Percentiles rank a stretch among this genome's conserved stretches.
These are phyloP conservation scores for Didymella glomerata DNA, from an alignment of 2,329 filamentous ascomycete species.

Conservation along the genomic window DNA sequence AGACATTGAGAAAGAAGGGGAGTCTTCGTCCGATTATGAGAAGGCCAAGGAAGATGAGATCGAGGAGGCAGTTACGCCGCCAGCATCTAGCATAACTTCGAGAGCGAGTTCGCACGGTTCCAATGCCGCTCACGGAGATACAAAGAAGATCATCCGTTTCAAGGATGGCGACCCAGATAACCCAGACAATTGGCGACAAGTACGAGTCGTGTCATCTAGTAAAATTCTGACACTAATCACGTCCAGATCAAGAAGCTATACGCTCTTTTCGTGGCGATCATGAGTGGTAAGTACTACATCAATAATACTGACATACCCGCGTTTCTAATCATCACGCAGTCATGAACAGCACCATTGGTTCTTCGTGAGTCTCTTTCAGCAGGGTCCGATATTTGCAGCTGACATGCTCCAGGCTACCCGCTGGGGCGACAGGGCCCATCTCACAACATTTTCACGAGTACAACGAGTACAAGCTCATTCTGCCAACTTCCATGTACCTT, in stretches of 20 bases:
- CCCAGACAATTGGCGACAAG: slow-evolving; percentile 55
- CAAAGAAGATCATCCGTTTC: slow-evolving; percentile 50
- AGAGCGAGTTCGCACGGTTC: slow-evolving; percentile 22
- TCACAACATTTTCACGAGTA: slow-evolving; percentile 65
- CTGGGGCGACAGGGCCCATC: slow-evolving; percentile 69
- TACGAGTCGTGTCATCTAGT: slow-evolving; percentile 12
- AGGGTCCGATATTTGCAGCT: neutral
- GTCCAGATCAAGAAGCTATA: slow-evolving; percentile 64
- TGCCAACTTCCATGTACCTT: slow-evolving; percentile 61
- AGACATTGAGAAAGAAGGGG: slow-evolving; percentile 35
- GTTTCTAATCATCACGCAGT: slow-evolving; percentile 24
- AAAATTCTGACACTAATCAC: slow-evolving; percentile 1
- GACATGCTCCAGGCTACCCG: slow-evolving; percentile 58
- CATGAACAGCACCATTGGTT: slow-evolving; percentile 73
- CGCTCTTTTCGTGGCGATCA: slow-evolving; percentile 64
- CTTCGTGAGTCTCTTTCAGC: slow-evolving; percentile 48
- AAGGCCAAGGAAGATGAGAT: slow-evolving; percentile 39
- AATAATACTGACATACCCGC: neutral
- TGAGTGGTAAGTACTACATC: slow-evolving; percentile 56
- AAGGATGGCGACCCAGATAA: slow-evolving; percentile 51
- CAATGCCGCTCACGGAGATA: slow-evolving; percentile 6
- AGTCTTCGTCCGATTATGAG: slow-evolving; percentile 31
- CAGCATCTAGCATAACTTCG: slow-evolving; percentile 21
- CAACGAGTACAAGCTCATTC: slow-evolving; percentile 53
- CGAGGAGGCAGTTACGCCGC: slow-evolving; percentile 30